phyloP scores from a whole-genome alignment of 2,329 filamentous ascomycete genomes.

The Fusarium luffae region DNA sequence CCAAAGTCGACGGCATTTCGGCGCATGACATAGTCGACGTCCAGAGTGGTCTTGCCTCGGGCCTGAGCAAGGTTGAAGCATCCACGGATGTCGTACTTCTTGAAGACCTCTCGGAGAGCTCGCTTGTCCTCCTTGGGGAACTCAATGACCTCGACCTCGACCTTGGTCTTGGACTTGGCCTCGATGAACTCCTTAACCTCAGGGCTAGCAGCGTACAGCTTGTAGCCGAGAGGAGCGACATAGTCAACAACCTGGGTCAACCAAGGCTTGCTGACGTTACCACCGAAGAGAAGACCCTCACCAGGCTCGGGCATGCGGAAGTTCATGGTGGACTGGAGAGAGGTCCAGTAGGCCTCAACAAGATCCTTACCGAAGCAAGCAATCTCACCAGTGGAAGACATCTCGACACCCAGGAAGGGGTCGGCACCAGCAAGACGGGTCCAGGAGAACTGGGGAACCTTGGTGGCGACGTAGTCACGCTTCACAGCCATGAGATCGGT shows the following conservation, averaged over 20 bases:
- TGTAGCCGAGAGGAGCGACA: constrained; percentile 90
- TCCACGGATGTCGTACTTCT: constrained; percentile 95
- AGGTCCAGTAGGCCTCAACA: constrained; percentile 97
- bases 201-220: constrained; percentile 86
- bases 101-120: constrained; percentile 91
- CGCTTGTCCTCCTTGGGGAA: constrained; percentile 98
- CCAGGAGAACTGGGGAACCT: constrained; percentile 99
- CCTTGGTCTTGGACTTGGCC: constrained; percentile 71
- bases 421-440: constrained; percentile 96
- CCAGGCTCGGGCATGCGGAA: constrained; percentile 96
- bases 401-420: constrained; percentile 97
- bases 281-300: constrained; percentile 94
- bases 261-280: constrained; percentile 77
- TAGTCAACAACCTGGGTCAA: constrained; percentile 86
- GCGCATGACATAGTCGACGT: constrained; percentile 98
- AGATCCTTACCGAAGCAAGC: constrained; percentile 98
- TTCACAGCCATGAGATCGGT: constrained; percentile 89
- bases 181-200: constrained; percentile 88
- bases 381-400: constrained; percentile 97
- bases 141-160: constrained; percentile 88
- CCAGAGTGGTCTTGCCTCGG: constrained; percentile 83
- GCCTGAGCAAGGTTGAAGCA: constrained; percentile 93
- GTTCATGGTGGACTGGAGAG: constrained; percentile 97
- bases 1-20: constrained; percentile 98
- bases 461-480: constrained; percentile 93